Conservation (phyloP, 108 stramenopile species). For the Nitzschia palea region DNA sequence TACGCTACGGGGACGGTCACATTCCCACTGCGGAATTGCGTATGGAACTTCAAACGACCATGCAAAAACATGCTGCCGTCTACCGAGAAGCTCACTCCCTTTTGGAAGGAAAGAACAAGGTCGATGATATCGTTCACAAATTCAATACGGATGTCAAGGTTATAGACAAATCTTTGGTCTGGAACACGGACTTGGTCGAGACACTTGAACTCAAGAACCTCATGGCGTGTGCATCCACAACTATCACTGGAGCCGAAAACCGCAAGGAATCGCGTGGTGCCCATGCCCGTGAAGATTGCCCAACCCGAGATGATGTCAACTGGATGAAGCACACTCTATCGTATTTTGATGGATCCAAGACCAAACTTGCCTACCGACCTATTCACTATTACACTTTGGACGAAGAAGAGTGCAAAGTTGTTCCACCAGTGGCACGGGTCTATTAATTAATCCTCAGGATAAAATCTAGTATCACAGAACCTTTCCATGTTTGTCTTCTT, state of each 20-base stretch:
- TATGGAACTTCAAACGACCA: conserved; percentile 91
- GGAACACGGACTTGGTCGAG: conserved; percentile 99
- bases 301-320: conserved; percentile 91
- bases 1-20: conserved; percentile 83
- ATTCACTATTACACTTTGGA: conserved; percentile 95
- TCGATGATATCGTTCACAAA: conserved; percentile 86
- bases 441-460: conserved; percentile 81
- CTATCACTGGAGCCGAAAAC: conserved; percentile 96
- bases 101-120: conserved; percentile 80
- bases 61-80: conserved; percentile 99
- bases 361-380: conserved; percentile 90
- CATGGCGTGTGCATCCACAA: conserved; percentile 92
- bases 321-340: conserved; percentile 99
- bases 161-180: conserved; percentile 94
- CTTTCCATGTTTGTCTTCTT: too few species aligned
- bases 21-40: conserved; percentile 89
- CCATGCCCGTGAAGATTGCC: conserved; percentile 97
- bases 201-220: conserved; percentile 93
- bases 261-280: conserved; percentile 98
- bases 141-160: conserved; percentile 86
- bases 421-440: conserved; percentile 96
- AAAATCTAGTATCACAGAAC: not conserved
- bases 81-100: conserved; percentile 92
- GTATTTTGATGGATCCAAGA: conserved; percentile 92
- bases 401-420: conserved; percentile 89